Base-by-base conservation (phyloP, 116 monocot genomes). In the Thalassia testudinum region DNA sequence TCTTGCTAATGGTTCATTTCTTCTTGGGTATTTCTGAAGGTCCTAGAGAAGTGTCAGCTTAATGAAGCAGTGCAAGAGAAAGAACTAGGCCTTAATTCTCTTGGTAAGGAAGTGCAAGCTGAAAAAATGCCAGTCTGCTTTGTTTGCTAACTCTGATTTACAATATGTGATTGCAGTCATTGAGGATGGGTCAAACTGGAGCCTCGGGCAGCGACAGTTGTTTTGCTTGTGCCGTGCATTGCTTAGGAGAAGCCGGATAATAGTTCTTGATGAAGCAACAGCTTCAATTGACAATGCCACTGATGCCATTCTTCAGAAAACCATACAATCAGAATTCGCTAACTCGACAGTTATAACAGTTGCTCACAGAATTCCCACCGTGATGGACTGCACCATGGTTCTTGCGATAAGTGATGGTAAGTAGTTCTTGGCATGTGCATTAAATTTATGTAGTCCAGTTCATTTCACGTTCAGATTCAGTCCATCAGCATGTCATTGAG, bases 171-270 rank as follows among this genome's bases (percentile, higher is more conserved):
- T 34, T 34, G 30, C 69, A 81, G 81, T 81, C 37, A 65, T 62
- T 7, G 85, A 85, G 62, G 85, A 77, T 74, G 85, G 85, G 53
- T 70, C 72, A 15, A 85, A 85, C 55, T 85, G 85, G 85, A 85
- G 85, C 57, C 64, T 85, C 61, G 85, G 85, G 14, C 85, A 85
- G 37, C 45, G 85, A 8, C 85, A 85, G 52, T 50, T 85, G 52
- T 80, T 85, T 57, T 85, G 85, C 59, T 66, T 85, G 66, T 80
- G 80, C 1, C 70, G 85, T 19, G 85, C 77, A 1, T 47, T 85
- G 37, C 49, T 85, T 23, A 71, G 67, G 68, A 68, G 65, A 73
- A 74, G 77, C 42, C 70, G 68, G 6, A 71, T 85, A 42, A 54
- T 85, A 38, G 76, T 80, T 25, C 74, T 85, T 26, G 85, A 85